Conservation (phyloP, 192 early-diverging fungal species). For the Umbelopsis sp. region DNA sequence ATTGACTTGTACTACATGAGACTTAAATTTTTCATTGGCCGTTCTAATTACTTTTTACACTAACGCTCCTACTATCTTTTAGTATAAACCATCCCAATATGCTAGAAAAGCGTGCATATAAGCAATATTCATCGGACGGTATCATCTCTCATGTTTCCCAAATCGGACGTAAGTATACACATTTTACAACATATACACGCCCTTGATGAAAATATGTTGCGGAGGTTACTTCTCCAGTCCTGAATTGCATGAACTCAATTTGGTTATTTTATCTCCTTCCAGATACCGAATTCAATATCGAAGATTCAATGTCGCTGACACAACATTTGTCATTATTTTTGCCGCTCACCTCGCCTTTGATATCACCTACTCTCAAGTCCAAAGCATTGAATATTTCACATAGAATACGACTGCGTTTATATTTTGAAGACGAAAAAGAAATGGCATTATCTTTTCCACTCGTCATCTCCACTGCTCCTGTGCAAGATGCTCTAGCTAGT, state of each 20-base stretch:
- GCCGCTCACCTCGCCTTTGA: background rate
- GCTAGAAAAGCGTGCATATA: background rate
- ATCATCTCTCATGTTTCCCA: conserved; percentile 8
- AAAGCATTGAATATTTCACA: conserved; percentile 13
- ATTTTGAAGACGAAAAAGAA: conserved; percentile 11
- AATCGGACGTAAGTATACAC: conserved; percentile 2
- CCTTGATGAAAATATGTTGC: background rate
- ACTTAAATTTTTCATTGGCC: too few relatives aligned
- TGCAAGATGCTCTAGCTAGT: background rate
- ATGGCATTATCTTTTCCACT: conserved; percentile 19
- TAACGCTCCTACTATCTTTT: background rate
- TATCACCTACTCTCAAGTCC: conserved; percentile 2
- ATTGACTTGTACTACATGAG: conserved; percentile 7
- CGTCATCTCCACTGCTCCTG: background rate
- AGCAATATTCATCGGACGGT: background rate
- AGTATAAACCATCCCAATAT: background rate
- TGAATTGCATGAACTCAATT: background rate
- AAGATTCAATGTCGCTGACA: background rate
- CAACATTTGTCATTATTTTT: background rate
- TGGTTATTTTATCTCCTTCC: conserved; percentile 1
- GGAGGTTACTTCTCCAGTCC: too few relatives aligned
- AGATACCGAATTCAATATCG: conserved; percentile 15
- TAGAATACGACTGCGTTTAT: background rate
- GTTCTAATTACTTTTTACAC: background rate
- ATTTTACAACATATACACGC: background rate